phyloP scores from a whole-genome alignment of 2,329 filamentous ascomycete genomes.

The Paecilomyces formosus region DNA sequence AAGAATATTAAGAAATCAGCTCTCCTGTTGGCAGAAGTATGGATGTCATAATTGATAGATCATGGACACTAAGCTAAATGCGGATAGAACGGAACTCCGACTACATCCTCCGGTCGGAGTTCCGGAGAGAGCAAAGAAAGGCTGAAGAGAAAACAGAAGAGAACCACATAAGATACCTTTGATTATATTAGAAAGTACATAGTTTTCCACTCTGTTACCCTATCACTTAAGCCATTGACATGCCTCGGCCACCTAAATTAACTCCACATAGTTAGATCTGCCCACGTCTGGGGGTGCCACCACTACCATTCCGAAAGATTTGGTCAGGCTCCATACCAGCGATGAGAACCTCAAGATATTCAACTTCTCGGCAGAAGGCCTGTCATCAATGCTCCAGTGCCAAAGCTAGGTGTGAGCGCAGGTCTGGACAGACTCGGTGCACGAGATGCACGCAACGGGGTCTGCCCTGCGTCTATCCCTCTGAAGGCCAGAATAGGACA shows the following conservation, averaged over 20 bases:
- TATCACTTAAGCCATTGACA: not conserved
- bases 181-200: not conserved
- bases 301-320: not conserved
- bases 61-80: not conserved
- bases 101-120: not conserved
- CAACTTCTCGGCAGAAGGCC: not conserved
- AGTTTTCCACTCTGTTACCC: not conserved
- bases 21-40: not conserved
- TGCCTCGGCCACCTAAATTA: not conserved
- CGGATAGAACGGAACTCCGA: not conserved
- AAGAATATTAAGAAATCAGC: not conserved
- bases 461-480: not conserved
- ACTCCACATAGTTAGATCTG: not conserved
- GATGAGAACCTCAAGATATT: not conserved
- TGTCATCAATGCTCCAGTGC: not conserved
- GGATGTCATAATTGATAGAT: not conserved
- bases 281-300: not conserved
- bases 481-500: not conserved
- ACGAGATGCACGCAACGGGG: not conserved
- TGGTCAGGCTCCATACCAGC: not conserved
- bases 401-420: not conserved
- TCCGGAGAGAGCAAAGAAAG: not conserved
- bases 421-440: not conserved
- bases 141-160: not conserved
- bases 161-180: not conserved